These are phyloP conservation scores for Brassica balearica DNA, from an alignment of 441 rosid genomes.

Conservation along the genomic window DNA sequence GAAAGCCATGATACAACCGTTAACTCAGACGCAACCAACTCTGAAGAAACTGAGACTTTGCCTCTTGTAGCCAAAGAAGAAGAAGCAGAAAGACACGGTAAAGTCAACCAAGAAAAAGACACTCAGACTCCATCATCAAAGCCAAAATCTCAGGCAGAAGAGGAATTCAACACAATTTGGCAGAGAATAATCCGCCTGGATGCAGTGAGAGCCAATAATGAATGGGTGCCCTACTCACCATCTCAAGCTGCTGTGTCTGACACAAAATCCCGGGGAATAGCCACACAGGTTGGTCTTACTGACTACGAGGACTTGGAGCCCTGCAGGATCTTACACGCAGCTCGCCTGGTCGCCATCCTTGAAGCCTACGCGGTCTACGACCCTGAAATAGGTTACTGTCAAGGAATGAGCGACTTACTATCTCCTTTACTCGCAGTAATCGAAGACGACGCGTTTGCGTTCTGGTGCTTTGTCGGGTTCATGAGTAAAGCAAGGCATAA, in stretches of 20 bases:
- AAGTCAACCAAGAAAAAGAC: slow-evolving; percentile 41
- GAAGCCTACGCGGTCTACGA: slow-evolving; percentile 91
- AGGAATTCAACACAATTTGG: slow-evolving; percentile 76
- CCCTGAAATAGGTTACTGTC: slow-evolving; percentile 93
- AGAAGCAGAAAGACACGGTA: slow-evolving; percentile 50
- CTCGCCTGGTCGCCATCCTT: slow-evolving; percentile 82
- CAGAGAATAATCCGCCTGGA: slow-evolving; percentile 91
- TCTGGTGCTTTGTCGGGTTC: slow-evolving; percentile 93
- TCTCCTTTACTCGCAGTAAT: slow-evolving; percentile 76
- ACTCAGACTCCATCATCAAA: slow-evolving; percentile 48
- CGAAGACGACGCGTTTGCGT: slow-evolving; percentile 75
- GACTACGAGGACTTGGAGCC: slow-evolving; percentile 85
- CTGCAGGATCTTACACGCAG: slow-evolving; percentile 79
- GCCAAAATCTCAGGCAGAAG: slow-evolving; percentile 51
- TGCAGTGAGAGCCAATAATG: slow-evolving; percentile 85
- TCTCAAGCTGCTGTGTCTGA: slow-evolving; percentile 73
- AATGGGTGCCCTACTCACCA: slow-evolving; percentile 70
- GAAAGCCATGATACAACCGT: slow-evolving; percentile 47
- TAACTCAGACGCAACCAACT: slow-evolving; percentile 46
- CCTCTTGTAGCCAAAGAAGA: slow-evolving; percentile 50
- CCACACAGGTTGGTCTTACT: slow-evolving; percentile 72
- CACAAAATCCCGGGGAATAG: slow-evolving; percentile 58
- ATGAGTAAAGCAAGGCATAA: slow-evolving; percentile 93
- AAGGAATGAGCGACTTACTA: slow-evolving; percentile 94
- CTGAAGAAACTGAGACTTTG: slow-evolving; percentile 56